Evolutionary conservation across 768 basidiomycete genomes (phyloP).

Genomic region (Gyrodon lividus): DNA sequence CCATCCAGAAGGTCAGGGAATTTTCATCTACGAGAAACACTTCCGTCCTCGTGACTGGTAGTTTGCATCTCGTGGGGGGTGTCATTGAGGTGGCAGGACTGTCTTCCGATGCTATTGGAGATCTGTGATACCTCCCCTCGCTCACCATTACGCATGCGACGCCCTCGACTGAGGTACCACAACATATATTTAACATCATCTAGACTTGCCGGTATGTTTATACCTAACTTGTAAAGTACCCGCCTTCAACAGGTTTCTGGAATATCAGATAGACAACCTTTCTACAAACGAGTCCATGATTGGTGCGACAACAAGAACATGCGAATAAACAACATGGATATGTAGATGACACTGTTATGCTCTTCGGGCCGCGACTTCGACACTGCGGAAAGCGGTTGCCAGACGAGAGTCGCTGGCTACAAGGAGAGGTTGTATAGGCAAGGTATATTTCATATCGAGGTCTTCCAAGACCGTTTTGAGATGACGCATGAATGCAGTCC

Average conservation of each 20-base stretch:
- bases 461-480: constrained; percentile 72
- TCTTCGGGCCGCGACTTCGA: constrained; percentile 10
- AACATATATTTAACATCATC: constrained; percentile 1
- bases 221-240: constrained; percentile 14
- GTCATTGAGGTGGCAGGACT: constrained; percentile 88
- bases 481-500: constrained; percentile 73
- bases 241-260: constrained; percentile 38
- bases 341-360: constrained; percentile 1
- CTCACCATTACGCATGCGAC: neutral
- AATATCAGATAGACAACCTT: neutral
- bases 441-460: constrained; percentile 65
- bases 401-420: constrained; percentile 34
- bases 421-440: constrained; percentile 73
- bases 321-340: neutral
- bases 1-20: constrained; percentile 62
- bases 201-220: constrained; percentile 1
- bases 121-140: constrained; percentile 11
- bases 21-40: constrained; percentile 34
- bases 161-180: neutral
- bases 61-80: constrained; percentile 92
- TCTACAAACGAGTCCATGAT: neutral
- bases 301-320: neutral
- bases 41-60: constrained; percentile 86
- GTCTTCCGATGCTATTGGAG: constrained; percentile 62
- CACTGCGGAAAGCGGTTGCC: neutral